Evolutionary conservation across 352 stramenopile species (phyloP), one percentile per base, ranked within the genome.

Genomic region (Phytophthora cajani): DNA sequence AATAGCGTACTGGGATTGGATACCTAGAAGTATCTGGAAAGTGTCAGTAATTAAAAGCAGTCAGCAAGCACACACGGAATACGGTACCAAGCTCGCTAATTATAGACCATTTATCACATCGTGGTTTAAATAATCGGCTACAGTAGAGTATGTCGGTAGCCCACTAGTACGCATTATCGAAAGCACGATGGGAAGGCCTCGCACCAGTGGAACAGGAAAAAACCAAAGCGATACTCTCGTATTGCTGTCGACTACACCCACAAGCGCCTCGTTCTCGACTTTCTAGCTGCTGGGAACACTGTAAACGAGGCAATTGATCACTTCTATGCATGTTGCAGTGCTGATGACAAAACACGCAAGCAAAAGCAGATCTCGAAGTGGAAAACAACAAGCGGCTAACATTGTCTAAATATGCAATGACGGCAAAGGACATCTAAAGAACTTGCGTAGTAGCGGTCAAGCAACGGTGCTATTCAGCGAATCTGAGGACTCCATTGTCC

Each of bases 181-280:
- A 61, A 49, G 2, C 14, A 23, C 62, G 5, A 62, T 62, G 27
- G 40, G 10, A 1, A 56, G 40, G 19, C 27, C 52, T 57, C 52
- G 42, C 40, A 68, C 55, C 32, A 59, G 49, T 7, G 54, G 63
- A 40, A 23, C 21, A 1, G 62, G 54, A 23, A 64, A 25, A 23
- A 59, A 54, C 2, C 32, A 42, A 58, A 50, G 44, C 36, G 40
- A 10, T 70, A 54, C n/a, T 19, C 6, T 23, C 32, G 54, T 8
- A 70, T 70, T 36, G 44, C 63, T 5, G 55, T 70, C 10, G 55
- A 70, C 33, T 64, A 70, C n/a, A 64, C 16, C 5, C 54, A 64
- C 33, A 64, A 59, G 32, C 25, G 33, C 1, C 40, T 16, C n/a
- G 2, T 1, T 33, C 25, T 57, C 7, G 19, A 47, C 7, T 68